Evolutionary conservation across 2,329 filamentous ascomycete genomes (phyloP).

Genomic region (Phyllosticta citrichinensis): DNA sequence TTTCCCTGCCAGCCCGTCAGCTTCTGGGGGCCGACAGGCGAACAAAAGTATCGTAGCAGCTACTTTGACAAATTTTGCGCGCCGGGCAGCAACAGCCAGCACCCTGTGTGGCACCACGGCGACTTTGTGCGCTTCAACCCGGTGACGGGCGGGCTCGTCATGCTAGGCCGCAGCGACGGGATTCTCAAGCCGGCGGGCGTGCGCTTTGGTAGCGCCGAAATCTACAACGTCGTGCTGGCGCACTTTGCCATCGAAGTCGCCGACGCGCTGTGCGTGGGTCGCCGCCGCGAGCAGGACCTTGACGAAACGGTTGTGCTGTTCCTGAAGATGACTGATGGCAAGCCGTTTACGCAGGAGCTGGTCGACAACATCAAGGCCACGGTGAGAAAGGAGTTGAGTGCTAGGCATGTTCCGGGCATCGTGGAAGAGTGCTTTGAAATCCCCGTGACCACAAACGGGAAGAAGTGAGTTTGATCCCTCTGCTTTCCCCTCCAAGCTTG

Average conservation of each 20-base stretch:
- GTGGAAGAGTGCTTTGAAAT: conserved; percentile 79
- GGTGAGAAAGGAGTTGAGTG: conserved; percentile 70
- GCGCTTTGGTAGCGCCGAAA: conserved; percentile 86
- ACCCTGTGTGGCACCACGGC: conserved; percentile 80
- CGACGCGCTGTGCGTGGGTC: conserved; percentile 80
- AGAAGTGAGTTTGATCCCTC: conserved; percentile 58
- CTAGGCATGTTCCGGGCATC: conserved; percentile 77
- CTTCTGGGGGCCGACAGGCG: conserved; percentile 69
- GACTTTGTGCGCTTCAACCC: conserved; percentile 74
- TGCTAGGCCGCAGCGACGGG: conserved; percentile 88
- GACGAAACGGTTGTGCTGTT: conserved; percentile 89
- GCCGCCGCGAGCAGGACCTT: conserved; percentile 56
- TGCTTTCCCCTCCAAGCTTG: not conserved
- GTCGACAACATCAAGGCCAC: conserved; percentile 53
- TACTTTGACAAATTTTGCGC: conserved; percentile 77
- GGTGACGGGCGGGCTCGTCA: conserved; percentile 65
- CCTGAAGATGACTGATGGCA: conserved; percentile 59
- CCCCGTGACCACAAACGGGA: conserved; percentile 86
- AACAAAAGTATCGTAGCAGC: conserved; percentile 66
- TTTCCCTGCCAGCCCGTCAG: conserved; percentile 87
- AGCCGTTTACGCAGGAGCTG: conserved; percentile 47
- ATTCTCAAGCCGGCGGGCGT: conserved; percentile 89
- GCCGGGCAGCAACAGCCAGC: conserved; percentile 1
- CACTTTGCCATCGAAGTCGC: conserved; percentile 71
- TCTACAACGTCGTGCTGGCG: conserved; percentile 85